Conservation (phyloP, 2,329 filamentous ascomycete genomes). For the Microdochium nivale region DNA sequence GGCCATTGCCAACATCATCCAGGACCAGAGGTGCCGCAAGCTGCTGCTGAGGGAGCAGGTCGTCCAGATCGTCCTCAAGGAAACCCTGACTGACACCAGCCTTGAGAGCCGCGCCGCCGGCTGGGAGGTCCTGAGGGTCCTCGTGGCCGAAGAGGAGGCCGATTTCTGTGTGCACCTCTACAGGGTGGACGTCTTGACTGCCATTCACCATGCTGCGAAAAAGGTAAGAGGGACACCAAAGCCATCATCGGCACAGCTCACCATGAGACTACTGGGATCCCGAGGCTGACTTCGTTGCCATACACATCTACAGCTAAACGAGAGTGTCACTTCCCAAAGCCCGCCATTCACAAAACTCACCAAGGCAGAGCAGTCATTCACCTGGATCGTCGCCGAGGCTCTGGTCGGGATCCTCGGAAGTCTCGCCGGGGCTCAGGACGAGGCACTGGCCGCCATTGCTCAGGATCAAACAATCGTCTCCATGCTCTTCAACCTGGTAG, state of each 20-base stretch:
- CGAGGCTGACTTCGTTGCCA: constrained; percentile 4
- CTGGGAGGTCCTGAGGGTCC: constrained; percentile 57
- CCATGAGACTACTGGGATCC: neutral
- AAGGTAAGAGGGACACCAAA: constrained; percentile 30
- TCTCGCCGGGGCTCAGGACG: constrained; percentile 50
- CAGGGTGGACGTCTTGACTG: constrained; percentile 51
- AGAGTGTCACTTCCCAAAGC: constrained; percentile 30
- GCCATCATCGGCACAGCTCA: constrained; percentile 3
- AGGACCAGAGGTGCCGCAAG: constrained; percentile 54
- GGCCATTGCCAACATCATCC: constrained; percentile 53
- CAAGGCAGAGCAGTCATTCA: constrained; percentile 42
- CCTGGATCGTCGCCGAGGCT: constrained; percentile 46
- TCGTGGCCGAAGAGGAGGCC: constrained; percentile 54
- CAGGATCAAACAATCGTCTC: constrained; percentile 37
- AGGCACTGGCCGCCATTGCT: constrained; percentile 47
- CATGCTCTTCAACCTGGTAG: constrained; percentile 46
- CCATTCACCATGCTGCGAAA: constrained; percentile 46
- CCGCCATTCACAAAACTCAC: constrained; percentile 36
- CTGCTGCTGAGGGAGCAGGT: constrained; percentile 58
- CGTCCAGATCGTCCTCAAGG: constrained; percentile 52
- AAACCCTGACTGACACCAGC: constrained; percentile 54
- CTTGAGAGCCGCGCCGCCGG: constrained; percentile 56
- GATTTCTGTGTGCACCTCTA: constrained; percentile 61
- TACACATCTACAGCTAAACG: constrained; percentile 25
- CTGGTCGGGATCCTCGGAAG: constrained; percentile 43